phyloP scores from a whole-genome alignment of 106 monocot genomes.

The Platanthera guangdongensis region DNA sequence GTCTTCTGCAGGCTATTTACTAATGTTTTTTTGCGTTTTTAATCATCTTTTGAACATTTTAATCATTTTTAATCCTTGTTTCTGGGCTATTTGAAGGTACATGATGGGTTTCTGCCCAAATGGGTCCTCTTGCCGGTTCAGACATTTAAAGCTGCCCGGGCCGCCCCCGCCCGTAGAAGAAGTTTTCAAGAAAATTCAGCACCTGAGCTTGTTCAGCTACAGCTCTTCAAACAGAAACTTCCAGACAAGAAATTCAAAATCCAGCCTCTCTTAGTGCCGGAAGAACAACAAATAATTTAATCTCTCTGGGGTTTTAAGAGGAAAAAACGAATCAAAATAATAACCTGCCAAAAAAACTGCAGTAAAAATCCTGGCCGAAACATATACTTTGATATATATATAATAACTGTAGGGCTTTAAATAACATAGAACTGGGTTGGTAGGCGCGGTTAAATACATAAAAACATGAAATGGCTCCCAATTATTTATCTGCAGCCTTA shows the following conservation, averaged over 20 bases:
- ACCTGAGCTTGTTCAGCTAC: slow-evolving; percentile 5
- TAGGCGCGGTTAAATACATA: not conserved
- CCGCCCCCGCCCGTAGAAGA: slow-evolving; percentile 5
- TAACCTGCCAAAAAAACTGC: not conserved
- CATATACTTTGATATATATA: not conserved
- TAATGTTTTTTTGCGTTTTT: not conserved
- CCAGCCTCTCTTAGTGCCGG: not conserved
- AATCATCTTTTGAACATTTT: not conserved
- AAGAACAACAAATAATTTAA: not conserved
- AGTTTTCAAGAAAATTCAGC: slow-evolving; percentile 9
- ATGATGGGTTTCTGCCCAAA: slow-evolving; percentile 12
- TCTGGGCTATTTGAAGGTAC: not conserved
- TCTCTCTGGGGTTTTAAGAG: not conserved
- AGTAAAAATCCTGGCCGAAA: not conserved
- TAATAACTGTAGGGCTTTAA: not conserved
- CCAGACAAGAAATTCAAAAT: not conserved
- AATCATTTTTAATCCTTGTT: not conserved
- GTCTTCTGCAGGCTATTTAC: no score
- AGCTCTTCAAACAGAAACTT: not conserved
- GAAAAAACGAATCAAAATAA: not conserved
- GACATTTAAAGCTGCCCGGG: slow-evolving; percentile 5
- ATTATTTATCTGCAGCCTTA: not conserved
- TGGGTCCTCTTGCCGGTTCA: not conserved
- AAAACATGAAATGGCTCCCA: not conserved
- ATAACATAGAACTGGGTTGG: slow-evolving; percentile 1